A percentile compares a stretch with the other conserved stretches of the same genome.
phyloP scores from a whole-genome alignment of 129 eudicot species.

The Calendula officinalis region DNA sequence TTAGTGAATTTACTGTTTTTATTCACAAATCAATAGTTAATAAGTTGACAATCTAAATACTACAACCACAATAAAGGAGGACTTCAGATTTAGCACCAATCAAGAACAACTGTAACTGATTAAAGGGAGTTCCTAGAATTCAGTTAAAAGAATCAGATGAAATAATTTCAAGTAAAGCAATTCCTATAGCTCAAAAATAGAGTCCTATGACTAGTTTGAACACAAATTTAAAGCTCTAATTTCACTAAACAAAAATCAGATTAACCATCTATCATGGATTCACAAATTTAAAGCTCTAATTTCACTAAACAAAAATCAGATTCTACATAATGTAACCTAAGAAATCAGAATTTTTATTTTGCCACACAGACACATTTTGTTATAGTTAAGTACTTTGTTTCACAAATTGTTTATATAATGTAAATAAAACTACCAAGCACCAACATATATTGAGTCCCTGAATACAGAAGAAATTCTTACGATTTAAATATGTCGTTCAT shows the following conservation, averaged over 20 bases:
- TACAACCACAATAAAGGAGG: not conserved
- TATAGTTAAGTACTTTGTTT: not conserved
- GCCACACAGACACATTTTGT: not conserved
- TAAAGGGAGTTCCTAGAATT: not conserved
- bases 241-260: slow-evolving; percentile 1
- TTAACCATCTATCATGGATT: too few species aligned
- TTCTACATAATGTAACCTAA: too few species aligned
- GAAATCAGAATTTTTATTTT: too few species aligned
- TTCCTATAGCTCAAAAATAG: not conserved
- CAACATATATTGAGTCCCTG: not conserved
- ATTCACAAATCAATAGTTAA: not conserved
- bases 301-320: not conserved
- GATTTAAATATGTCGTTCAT: slow-evolving; percentile 84
- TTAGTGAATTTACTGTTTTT: not conserved
- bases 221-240: slow-evolving; percentile 1
- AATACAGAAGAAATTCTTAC: slow-evolving; percentile 44
- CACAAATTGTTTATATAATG: not conserved
- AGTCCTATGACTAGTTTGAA: not conserved
- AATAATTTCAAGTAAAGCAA: not conserved
- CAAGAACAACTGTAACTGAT: not conserved
- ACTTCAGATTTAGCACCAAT: not conserved
- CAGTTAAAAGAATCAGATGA: not conserved
- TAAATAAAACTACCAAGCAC: not conserved
- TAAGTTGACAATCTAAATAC: not conserved
- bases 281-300: not conserved